A percentile compares a stretch with the other conserved stretches of the same genome.
phyloP scores from a whole-genome alignment of 768 basidiomycete genomes.

The Russula dissimulans region DNA sequence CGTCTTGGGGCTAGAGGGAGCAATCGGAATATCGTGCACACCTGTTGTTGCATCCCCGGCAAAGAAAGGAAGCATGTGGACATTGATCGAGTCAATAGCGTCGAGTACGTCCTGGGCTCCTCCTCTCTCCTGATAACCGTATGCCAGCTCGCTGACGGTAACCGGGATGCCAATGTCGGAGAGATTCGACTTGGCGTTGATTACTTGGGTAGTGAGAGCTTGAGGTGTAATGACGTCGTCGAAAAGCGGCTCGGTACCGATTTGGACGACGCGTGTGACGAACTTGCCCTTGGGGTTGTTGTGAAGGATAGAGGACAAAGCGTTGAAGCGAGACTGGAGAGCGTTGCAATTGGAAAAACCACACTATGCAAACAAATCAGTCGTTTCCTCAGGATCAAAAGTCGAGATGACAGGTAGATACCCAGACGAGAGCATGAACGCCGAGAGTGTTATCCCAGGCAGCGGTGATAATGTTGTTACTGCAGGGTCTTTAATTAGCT shows the following conservation, averaged over 20 bases:
- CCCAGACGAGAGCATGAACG: constrained; percentile 67
- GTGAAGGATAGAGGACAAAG: constrained; percentile 23
- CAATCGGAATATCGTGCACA: constrained; percentile 20
- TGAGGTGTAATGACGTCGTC: constrained; percentile 42
- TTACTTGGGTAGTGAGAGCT: constrained; percentile 42
- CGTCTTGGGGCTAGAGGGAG: not conserved
- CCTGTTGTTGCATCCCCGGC: constrained; percentile 44
- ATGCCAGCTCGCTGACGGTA: constrained; percentile 38
- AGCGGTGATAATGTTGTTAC: constrained; percentile 53
- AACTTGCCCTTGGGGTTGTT: constrained; percentile 39
- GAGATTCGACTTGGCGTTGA: constrained; percentile 38
- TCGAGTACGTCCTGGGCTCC: constrained; percentile 46
- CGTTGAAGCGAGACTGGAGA: constrained; percentile 19
- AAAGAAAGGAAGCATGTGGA: constrained; percentile 66
- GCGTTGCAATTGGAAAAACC: constrained; percentile 23
- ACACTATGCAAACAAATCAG: constrained; percentile 18
- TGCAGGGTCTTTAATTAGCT: constrained; percentile 20
- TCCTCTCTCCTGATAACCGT: constrained; percentile 37
- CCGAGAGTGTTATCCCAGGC: constrained; percentile 59
- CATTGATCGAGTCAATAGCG: constrained; percentile 53
- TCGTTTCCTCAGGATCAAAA: not conserved
- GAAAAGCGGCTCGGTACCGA: constrained; percentile 62
- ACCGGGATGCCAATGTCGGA: constrained; percentile 47
- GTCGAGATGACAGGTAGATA: constrained; percentile 24
- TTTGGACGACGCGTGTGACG: constrained; percentile 56